A percentile compares a stretch with the other conserved stretches of the same genome.
Evolutionary conservation across 768 basidiomycete species (phyloP).

Genomic region (Royoungia palumana): DNA sequence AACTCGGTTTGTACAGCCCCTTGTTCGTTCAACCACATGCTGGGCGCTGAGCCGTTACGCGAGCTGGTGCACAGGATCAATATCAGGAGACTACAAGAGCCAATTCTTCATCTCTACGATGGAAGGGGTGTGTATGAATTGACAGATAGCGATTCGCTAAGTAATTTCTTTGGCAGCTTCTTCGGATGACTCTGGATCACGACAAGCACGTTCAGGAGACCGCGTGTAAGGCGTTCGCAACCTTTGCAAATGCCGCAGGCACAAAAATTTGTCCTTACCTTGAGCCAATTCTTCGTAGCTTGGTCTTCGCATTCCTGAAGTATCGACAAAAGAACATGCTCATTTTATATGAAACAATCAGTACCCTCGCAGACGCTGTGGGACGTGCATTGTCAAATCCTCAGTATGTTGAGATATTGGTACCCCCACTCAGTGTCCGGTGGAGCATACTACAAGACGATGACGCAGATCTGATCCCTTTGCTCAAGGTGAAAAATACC

Average conservation of each 20-base stretch:
- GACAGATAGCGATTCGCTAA: conserved; percentile 4
- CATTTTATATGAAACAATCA: conserved; percentile 96
- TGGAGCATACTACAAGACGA: conserved; percentile 92
- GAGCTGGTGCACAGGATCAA: conserved; percentile 89
- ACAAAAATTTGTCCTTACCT: conserved; percentile 86
- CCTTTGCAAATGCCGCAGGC: conserved; percentile 96
- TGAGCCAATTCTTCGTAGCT: conserved; percentile 89
- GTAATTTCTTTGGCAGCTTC: conserved; percentile 52
- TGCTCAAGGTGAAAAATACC: conserved; percentile 76
- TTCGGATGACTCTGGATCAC: conserved; percentile 95
- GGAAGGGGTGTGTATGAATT: conserved; percentile 76
- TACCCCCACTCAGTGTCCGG: conserved; percentile 88
- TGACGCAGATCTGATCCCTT: conserved; percentile 88
- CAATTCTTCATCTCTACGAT: conserved; percentile 94
- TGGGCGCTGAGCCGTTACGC: conserved; percentile 99
- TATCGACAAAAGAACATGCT: conserved; percentile 99
- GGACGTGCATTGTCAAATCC: conserved; percentile 84
- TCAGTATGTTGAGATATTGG: conserved; percentile 87
- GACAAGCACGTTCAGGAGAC: conserved; percentile 99
- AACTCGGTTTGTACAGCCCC: conserved; percentile 55
- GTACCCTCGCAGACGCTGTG: conserved; percentile 95
- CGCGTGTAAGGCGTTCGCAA: conserved; percentile 97
- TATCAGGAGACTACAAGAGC: conserved; percentile 83
- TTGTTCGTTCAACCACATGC: conserved; percentile 96
- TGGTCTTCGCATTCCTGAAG: conserved; percentile 94